phyloP scores from a whole-genome alignment of 441 rosid species.

The Hura crepitans region DNA sequence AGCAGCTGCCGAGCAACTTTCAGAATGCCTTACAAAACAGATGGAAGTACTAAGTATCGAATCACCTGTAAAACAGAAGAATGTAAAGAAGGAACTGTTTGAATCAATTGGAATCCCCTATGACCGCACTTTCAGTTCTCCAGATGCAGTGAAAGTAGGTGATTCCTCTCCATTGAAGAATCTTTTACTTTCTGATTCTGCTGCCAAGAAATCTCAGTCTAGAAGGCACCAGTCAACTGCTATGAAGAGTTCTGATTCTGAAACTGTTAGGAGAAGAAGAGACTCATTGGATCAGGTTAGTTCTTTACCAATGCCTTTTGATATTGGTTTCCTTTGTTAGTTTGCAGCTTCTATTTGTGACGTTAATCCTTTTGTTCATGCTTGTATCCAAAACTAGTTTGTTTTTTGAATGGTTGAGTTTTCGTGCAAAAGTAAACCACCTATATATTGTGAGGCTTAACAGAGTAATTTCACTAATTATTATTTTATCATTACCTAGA shows the following conservation, averaged over 20 bases:
- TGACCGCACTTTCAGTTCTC: slow-evolving; percentile 73
- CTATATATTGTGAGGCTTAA: background rate
- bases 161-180: slow-evolving; percentile 43
- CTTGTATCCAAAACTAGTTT: background rate
- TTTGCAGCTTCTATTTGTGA: slow-evolving; percentile 5
- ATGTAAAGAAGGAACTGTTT: slow-evolving; percentile 74
- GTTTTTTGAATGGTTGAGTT: slow-evolving; percentile 4
- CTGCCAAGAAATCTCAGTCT: slow-evolving; percentile 52
- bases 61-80: slow-evolving; percentile 58
- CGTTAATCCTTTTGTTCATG: slow-evolving; percentile 7
- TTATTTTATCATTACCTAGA: background rate
- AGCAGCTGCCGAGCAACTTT: slow-evolving; percentile 85
- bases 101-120: slow-evolving; percentile 81
- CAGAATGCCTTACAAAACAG: slow-evolving; percentile 79
- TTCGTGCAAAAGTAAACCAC: background rate
- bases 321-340: slow-evolving; percentile 13
- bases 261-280: slow-evolving; percentile 81
- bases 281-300: slow-evolving; percentile 77
- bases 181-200: slow-evolving; percentile 46
- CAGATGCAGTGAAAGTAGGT: slow-evolving; percentile 46
- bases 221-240: slow-evolving; percentile 54
- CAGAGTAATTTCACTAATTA: background rate
- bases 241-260: slow-evolving; percentile 59
- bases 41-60: slow-evolving; percentile 67
- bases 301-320: slow-evolving; percentile 2